These are phyloP conservation scores for Mortierella polycephala DNA, from an alignment of 371 early-diverging fungal genomes.

Conservation along the genomic window DNA sequence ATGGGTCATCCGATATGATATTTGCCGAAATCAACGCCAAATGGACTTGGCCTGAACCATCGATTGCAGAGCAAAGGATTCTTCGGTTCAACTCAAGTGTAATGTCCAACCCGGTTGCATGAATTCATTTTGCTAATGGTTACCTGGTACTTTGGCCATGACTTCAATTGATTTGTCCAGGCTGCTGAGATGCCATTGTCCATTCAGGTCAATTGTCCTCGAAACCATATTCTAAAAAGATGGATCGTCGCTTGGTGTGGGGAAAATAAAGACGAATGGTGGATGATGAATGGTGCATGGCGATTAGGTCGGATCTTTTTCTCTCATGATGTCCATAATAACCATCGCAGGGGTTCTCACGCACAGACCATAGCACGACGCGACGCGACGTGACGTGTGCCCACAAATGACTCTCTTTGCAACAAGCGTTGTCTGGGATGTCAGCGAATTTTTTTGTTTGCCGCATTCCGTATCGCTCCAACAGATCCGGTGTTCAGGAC, in stretches of 20 bases:
- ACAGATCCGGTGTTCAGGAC: conserved; percentile 21
- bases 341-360: neutral
- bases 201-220: conserved; percentile 20
- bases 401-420: no score
- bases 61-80: neutral
- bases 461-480: no score
- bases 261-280: neutral
- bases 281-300: neutral
- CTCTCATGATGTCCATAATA: no score
- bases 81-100: neutral
- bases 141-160: conserved; percentile 39
- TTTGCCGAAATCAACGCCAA: conserved; percentile 29
- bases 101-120: neutral
- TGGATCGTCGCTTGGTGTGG: neutral
- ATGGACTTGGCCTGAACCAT: conserved; percentile 37
- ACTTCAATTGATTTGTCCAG: conserved; percentile 14
- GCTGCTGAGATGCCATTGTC: conserved; percentile 33
- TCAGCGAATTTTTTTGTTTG: no score
- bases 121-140: neutral
- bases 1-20: conserved; percentile 21
- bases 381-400: neutral
- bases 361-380: conserved; percentile 4
- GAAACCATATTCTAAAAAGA: neutral
- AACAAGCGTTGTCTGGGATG: no score
- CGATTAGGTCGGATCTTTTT: no score